Evolutionary conservation across 805 yeast species (phyloP), one percentile per base, ranked within the genome.

Genomic region (Lipomyces yamanashiensis): DNA sequence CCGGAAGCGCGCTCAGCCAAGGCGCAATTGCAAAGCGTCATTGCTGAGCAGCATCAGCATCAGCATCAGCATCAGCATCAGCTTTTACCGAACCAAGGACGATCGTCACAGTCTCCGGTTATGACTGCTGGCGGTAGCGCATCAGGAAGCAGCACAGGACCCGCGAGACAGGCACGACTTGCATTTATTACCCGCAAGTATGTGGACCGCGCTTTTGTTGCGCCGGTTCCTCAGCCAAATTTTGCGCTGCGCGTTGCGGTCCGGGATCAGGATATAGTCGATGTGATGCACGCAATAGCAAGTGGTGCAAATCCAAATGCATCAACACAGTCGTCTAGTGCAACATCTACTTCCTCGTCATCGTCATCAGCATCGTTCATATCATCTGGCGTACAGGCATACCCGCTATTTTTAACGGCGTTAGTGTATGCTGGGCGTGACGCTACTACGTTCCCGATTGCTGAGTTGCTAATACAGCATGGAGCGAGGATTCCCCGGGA

Each of bases 181-280:
- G 73, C 74, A n/a, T 91, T 82, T 71, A 87, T 90, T 53, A 81
- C 81, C 7, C 79, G 82, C 48, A 92, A 92, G 75, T 92, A 92
- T 72, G 79, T 80, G 33, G 76, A 75, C 4, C 84, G 83, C 73
- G 77, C 75, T 47, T 92, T 74, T 71, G 77, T 82, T 12, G 67
- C 52, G 7, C 50, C 61, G 1, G 37, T 52, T n/a, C 70, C 71
- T 44, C 63, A 74, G 28, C 78, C 80, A 7, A 75, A 74, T 52
- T 66, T 74, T 8, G 72, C 67, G 19, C 69, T 79, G 50, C 71
- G 79, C 7, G 66, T 70, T 37, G 78, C 80, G 1, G 74, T 79
- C 10, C 61, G 63, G 17, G 71, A 67, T 47, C 75, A 72, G 51
- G 72, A 75, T 52, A 61, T 78, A 21, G 54, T 71, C 13, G 71